Percentiles rank a stretch among this genome's conserved stretches.
phyloP scores from a whole-genome alignment of 129 eudicot species.

The Centrapalus pauciflorus region DNA sequence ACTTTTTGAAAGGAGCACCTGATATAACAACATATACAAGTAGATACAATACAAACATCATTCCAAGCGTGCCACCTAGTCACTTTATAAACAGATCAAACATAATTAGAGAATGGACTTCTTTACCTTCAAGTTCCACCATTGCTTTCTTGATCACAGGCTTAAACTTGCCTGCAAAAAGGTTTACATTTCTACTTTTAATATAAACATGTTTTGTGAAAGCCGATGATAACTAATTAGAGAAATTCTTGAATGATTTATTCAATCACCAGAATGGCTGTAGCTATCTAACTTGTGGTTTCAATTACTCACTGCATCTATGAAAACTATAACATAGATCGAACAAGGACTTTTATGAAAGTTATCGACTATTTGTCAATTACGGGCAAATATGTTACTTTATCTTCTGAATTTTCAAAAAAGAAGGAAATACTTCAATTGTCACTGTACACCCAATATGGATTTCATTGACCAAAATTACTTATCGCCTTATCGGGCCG shows the following conservation, averaged over 20 bases:
- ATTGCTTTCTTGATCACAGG: constrained; percentile 98
- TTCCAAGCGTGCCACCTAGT: neutral
- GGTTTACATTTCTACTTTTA: neutral
- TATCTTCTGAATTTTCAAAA: neutral
- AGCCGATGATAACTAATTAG: no score
- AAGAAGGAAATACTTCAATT: neutral
- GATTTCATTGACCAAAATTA: neutral
- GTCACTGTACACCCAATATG: neutral
- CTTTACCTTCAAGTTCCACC: constrained; percentile 96
- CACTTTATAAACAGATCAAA: neutral
- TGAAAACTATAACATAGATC: neutral
- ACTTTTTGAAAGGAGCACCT: constrained; percentile 94
- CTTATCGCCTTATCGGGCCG: no score
- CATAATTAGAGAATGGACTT: neutral
- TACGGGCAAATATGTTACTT: neutral
- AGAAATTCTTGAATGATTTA: neutral
- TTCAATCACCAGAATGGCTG: no score
- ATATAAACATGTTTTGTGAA: neutral
- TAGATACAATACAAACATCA: neutral
- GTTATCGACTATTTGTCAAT: neutral
- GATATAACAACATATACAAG: constrained; percentile 4
- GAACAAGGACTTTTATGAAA: neutral
- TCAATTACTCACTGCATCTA: neutral
- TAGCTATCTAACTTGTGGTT: no score
- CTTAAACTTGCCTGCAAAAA: constrained; percentile 78